Base-by-base conservation (phyloP, 2,329 filamentous ascomycete genomes). In the Ophiobolus disseminans region DNA sequence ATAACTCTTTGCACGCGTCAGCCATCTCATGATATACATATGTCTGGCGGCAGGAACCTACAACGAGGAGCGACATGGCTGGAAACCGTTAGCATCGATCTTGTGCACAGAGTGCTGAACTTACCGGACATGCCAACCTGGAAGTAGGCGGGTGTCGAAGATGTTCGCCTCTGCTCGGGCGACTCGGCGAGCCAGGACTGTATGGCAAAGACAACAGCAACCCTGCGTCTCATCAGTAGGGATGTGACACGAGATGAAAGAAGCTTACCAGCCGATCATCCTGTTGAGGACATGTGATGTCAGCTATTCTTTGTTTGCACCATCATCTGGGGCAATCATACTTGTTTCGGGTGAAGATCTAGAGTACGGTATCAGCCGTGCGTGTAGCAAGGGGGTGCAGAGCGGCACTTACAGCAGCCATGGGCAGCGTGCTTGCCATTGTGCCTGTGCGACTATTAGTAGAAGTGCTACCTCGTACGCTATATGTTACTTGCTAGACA, bases 321-420 rank as follows among this genome's bases (percentile, higher is more conserved):
- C 42, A 30, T 45, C 40, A 43, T 40, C 17, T 17, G 38, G 45
- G 40, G 38, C 38, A 26, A 31, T 55, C 79, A 76, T 76, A 94
- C 82, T 90, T 89, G 78, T 96, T 96, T 61, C 91, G 84, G 63
- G 89, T 94, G 72, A 96, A 94, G 82, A 96, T 95, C 82, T 86
- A 57, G 51, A 47, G 42, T 32, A 56, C 31, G 40, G 59, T 62
- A 58, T 69, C 53, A 72, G 65, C 63, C 40, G 56, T 59, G 63
- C 53, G 58, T 58, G 65, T 51, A 50, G 59, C 52, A 42, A 51
- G 41, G 52, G 35, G 40, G 41, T 9, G 38, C 52, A 37, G 36
- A 40, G 52, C 39, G 35, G 50, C 45, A 79, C 80, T 73, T 77
- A 86, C 84, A 57, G 92, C 92, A 49, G 90, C 91, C 93, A 97